Evolutionary conservation across 305 asterid genomes (phyloP).

Genomic region (Fraxinus sp.): DNA sequence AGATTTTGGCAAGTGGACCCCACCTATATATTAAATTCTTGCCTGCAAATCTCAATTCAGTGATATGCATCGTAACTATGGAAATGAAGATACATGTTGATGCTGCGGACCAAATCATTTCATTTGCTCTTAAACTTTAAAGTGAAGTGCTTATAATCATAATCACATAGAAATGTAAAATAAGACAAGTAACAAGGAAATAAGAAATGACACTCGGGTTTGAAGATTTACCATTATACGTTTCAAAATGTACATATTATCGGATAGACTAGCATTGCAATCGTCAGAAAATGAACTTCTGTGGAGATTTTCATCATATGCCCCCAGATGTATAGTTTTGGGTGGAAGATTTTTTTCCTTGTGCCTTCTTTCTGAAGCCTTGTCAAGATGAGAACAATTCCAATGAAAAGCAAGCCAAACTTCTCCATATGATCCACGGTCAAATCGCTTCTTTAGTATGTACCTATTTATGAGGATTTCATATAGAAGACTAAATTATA

Average conservation of each 20-base stretch:
- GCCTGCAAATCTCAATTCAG: not conserved
- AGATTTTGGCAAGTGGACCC: not conserved
- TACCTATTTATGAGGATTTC: conserved; percentile 45
- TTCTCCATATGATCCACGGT: conserved; percentile 96
- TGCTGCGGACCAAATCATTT: not conserved
- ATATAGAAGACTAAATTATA: not conserved
- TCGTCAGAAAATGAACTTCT: conserved; percentile 38
- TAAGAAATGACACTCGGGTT: conserved; percentile 10
- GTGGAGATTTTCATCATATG: conserved; percentile 38
- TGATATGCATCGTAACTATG: not conserved
- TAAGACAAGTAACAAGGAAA: conserved; percentile 5
- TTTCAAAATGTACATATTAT: conserved; percentile 78
- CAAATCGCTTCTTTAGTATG: conserved; percentile 91
- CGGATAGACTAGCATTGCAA: conserved; percentile 42
- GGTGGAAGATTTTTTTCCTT: conserved; percentile 33
- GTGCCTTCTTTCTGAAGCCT: conserved; percentile 37
- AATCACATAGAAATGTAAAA: conserved; percentile 9
- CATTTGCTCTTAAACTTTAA: not conserved
- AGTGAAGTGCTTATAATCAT: not conserved
- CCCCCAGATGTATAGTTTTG: conserved; percentile 36
- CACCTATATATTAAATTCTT: not conserved
- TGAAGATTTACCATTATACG: conserved; percentile 79
- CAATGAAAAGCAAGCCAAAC: conserved; percentile 99
- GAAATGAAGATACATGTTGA: not conserved
- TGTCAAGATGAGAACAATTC: conserved; percentile 72